Evolutionary conservation across 169 alveolate genomes (phyloP), one percentile per base, ranked within the genome.

Genomic region (Plasmodium ovale): DNA sequence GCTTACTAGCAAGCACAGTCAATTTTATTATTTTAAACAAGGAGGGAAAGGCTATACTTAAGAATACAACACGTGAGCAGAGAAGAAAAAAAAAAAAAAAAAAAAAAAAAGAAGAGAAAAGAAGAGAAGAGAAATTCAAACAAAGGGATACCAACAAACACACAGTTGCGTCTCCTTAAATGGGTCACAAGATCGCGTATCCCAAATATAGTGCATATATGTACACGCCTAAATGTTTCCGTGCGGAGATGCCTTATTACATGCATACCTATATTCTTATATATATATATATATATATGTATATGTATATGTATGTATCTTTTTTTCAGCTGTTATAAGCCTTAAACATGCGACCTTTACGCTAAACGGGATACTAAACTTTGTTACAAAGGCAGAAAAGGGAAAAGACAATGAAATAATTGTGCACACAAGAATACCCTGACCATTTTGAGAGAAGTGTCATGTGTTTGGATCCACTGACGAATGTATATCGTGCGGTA

Each of bases 341-440:
- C 47, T 74, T 4, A 74, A 74, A 51, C 49, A 74, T 54, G 88
- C 88, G 31, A 74, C 88, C 16, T 60, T 74, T 47, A 74, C 88
- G 31, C 51, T 74, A 27, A n/a, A 31, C 21, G 88, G 88, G 0
- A 59, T 74, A 59, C 31, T 74, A 44, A 74, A 74, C 51, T 74
- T 74, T 35, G 74, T 74, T 23, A 74, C 37, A 5, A 60, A 64
- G 35, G 88, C 88, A 4, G 88, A 74, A 74, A 74, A 74, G 64
- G 88, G 88, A 74, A 74, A 59, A 27, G 88, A 37, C 16, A 74
- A 74, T 49, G 88, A 74, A 60, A 74, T 74, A 9, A 74, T 74
- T 49, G 88, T 74, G n/a, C 65, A 74, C 62, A 74, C 88, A 5
- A 74, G 88, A 64, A 74, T 74, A 74, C 88, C 88, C 1, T 74